phyloP scores from a whole-genome alignment of 2,329 filamentous ascomycete species.

The Calonectria crousiana region DNA sequence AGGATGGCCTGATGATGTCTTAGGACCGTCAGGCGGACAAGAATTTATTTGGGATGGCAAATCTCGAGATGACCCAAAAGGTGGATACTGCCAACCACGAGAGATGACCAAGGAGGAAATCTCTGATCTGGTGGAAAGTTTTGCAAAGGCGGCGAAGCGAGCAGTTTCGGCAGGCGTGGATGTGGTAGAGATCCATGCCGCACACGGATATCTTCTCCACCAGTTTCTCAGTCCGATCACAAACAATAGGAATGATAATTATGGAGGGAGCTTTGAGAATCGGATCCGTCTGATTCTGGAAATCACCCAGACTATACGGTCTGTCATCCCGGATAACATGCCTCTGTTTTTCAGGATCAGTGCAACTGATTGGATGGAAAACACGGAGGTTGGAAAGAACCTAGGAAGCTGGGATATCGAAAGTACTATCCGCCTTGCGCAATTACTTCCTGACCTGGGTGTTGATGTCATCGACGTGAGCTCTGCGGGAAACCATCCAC shows the following conservation, averaged over 20 bases:
- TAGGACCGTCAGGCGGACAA: slow-evolving; percentile 31
- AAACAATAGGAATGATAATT: slow-evolving; percentile 76
- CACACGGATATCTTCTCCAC: slow-evolving; percentile 82
- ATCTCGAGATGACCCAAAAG: background rate
- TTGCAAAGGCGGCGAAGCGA: slow-evolving; percentile 64
- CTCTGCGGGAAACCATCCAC: slow-evolving; percentile 71
- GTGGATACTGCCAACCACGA: background rate
- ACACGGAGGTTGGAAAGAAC: background rate
- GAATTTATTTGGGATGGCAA: background rate
- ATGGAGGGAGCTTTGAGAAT: slow-evolving; percentile 79
- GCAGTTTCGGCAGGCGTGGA: slow-evolving; percentile 75
- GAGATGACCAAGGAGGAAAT: background rate
- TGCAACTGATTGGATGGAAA: slow-evolving; percentile 73
- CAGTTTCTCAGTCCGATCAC: slow-evolving; percentile 75
- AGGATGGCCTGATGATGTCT: slow-evolving; percentile 37
- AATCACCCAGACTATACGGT: slow-evolving; percentile 71
- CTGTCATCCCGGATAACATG: slow-evolving; percentile 73
- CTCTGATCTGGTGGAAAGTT: slow-evolving; percentile 46
- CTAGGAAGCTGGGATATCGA: slow-evolving; percentile 71
- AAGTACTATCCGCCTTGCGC: slow-evolving; percentile 73
- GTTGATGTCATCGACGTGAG: slow-evolving; percentile 83
- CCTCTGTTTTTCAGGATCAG: slow-evolving; percentile 80
- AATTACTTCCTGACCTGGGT: slow-evolving; percentile 72
- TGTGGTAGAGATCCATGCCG: slow-evolving; percentile 80
- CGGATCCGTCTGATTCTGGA: slow-evolving; percentile 76